Percentiles rank a stretch among this genome's conserved stretches.
Conservation (phyloP, 73 alveolate genomes). For the Stentor coeruleus region DNA sequence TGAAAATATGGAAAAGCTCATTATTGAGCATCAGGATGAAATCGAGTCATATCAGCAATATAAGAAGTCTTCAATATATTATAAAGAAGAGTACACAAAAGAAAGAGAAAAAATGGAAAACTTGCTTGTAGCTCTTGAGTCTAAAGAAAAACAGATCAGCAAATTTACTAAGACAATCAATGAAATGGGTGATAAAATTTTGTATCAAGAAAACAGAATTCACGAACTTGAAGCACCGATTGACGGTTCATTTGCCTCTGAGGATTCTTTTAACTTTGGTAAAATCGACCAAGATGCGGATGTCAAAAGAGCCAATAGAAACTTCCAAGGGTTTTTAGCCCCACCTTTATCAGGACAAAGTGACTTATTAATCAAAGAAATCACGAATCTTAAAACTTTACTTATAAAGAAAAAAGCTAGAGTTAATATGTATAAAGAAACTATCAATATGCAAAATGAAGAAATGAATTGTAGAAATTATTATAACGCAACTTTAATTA, state of each 20-base stretch:
- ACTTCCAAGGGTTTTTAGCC: too few species aligned
- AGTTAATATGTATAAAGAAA: neutral
- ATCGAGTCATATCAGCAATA: neutral
- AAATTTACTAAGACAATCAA: neutral
- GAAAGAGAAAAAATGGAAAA: conserved; percentile 14
- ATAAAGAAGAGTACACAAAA: neutral
- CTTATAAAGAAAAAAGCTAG: neutral
- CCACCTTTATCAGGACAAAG: neutral
- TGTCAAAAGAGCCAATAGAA: neutral
- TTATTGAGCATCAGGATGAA: neutral
- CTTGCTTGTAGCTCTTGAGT: neutral
- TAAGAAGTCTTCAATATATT: neutral
- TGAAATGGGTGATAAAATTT: neutral
- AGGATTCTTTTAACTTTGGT: neutral
- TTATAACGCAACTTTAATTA: neutral
- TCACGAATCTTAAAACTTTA: neutral
- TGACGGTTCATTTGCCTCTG: neutral
- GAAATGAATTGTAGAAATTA: neutral
- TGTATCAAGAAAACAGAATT: neutral
- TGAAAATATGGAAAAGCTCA: neutral
- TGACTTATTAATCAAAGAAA: neutral
- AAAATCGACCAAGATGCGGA: neutral
- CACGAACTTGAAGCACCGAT: conserved; percentile 3
- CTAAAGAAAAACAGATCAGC: neutral
- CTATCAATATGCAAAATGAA: neutral